A percentile compares a stretch with the other conserved stretches of the same genome.
Evolutionary conservation across 2,329 filamentous ascomycete species (phyloP).

Genomic region (Samsoniella hepiali): DNA sequence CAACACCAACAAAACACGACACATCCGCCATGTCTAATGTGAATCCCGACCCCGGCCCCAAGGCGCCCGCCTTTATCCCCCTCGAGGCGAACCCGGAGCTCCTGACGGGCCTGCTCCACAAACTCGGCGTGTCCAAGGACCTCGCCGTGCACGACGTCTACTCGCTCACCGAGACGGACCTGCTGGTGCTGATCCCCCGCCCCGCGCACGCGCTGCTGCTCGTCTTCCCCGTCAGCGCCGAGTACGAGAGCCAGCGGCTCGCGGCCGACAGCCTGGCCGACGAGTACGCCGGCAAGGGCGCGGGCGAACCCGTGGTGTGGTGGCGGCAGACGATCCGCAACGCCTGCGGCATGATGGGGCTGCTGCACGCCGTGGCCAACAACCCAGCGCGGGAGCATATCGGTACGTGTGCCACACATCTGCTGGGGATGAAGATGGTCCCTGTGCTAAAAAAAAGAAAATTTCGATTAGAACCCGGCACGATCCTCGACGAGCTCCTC

Average conservation of each 20-base stretch:
- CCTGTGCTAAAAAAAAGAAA: neutral
- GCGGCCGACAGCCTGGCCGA: conserved; percentile 64
- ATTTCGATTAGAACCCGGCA: conserved; percentile 40
- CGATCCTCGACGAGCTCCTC: conserved; percentile 63
- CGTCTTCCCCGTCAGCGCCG: conserved; percentile 79
- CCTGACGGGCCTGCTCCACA: conserved; percentile 78
- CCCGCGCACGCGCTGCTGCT: conserved; percentile 86
- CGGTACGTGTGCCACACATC: conserved; percentile 32
- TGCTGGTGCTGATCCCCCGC: conserved; percentile 82
- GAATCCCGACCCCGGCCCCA: conserved; percentile 39
- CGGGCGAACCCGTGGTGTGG: conserved; percentile 78
- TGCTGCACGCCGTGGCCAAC: conserved; percentile 80
- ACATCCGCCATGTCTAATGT: conserved; percentile 32
- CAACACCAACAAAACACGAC: neutral
- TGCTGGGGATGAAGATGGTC: too few species aligned
- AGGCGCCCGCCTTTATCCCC: conserved; percentile 51
- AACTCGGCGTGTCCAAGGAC: conserved; percentile 74
- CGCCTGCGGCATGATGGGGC: conserved; percentile 85
- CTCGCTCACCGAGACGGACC: conserved; percentile 79
- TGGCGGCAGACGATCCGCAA: conserved; percentile 94
- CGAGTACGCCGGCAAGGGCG: conserved; percentile 66
- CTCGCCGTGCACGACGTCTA: conserved; percentile 88
- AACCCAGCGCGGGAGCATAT: conserved; percentile 65
- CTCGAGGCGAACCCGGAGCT: conserved; percentile 79
- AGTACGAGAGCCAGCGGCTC: conserved; percentile 73